Evolutionary conservation across 257 asterid species (phyloP).

Genomic region (Capsicum rhomboideum): DNA sequence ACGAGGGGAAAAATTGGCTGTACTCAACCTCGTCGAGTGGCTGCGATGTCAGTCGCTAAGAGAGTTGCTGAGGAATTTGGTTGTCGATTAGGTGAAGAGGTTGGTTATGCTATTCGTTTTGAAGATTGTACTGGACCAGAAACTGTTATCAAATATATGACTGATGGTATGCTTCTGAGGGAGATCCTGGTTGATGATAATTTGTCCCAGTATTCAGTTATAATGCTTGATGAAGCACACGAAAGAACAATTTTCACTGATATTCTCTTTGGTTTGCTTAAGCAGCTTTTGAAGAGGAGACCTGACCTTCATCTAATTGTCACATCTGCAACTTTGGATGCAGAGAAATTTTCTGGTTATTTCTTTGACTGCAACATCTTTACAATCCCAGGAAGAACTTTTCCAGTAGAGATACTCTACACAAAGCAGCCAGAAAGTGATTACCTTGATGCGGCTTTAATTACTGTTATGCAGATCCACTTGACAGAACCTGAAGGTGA

Average conservation of each 20-base stretch:
- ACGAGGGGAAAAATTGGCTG: slow-evolving; percentile 19
- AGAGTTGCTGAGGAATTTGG: slow-evolving; percentile 92
- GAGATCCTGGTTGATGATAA: slow-evolving; percentile 78
- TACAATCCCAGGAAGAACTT: slow-evolving; percentile 89
- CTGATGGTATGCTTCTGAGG: slow-evolving; percentile 32
- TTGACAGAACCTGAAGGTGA: slow-evolving; percentile 95
- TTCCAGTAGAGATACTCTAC: slow-evolving; percentile 57
- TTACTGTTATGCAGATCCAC: slow-evolving; percentile 21
- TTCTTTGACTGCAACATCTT: slow-evolving; percentile 85
- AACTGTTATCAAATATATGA: slow-evolving; percentile 73
- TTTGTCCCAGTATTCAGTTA: slow-evolving; percentile 75
- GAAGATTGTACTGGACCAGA: slow-evolving; percentile 96
- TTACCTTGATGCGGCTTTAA: neutral
- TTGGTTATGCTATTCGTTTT: slow-evolving; percentile 82
- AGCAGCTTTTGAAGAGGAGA: slow-evolving; percentile 50
- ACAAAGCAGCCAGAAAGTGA: neutral
- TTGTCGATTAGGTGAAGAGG: slow-evolving; percentile 89
- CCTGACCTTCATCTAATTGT: slow-evolving; percentile 72
- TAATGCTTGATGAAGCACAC: slow-evolving; percentile 92
- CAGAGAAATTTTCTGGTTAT: slow-evolving; percentile 84
- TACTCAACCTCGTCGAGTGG: slow-evolving; percentile 3
- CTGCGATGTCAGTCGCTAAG: slow-evolving; percentile 73
- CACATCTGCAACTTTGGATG: slow-evolving; percentile 35
- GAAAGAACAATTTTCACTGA: slow-evolving; percentile 82
- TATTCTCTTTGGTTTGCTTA: slow-evolving; percentile 42